A percentile compares a stretch with the other conserved stretches of the same genome.
Evolutionary conservation across 1,139 yeast species (phyloP).

Genomic region (Candida labiduridarum): DNA sequence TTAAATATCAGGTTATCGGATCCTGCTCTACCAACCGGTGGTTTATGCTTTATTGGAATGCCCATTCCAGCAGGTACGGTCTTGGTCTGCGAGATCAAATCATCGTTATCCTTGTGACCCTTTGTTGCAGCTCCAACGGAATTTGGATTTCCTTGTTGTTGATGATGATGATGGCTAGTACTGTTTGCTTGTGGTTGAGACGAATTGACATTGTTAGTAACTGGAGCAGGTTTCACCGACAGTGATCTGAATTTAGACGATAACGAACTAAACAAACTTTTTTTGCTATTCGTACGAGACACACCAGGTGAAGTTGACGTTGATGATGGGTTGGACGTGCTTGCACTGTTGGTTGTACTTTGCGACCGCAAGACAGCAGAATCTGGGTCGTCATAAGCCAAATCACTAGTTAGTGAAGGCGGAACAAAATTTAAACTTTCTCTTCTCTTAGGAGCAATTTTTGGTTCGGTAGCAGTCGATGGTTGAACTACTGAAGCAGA

Average conservation of each 20-base stretch:
- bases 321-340: constrained; percentile 13
- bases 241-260: constrained; percentile 54
- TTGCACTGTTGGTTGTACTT: constrained; percentile 16
- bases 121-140: constrained; percentile 20
- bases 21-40: constrained; percentile 11
- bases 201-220: constrained; percentile 9
- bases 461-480: constrained; percentile 17
- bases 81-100: constrained; percentile 23
- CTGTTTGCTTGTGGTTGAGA: background rate
- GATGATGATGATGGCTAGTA: constrained; percentile 2
- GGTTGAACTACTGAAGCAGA: constrained; percentile 23
- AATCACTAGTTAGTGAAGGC: constrained; percentile 15
- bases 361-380: constrained; percentile 10
- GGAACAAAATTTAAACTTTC: constrained; percentile 16
- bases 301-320: constrained; percentile 18
- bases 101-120: constrained; percentile 19
- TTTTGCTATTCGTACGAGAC: constrained; percentile 29
- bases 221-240: constrained; percentile 15
- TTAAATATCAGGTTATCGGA: constrained; percentile 14
- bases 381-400: constrained; percentile 15
- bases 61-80: constrained; percentile 25
- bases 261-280: constrained; percentile 49
- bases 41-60: constrained; percentile 17
- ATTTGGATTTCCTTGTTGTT: constrained; percentile 20
- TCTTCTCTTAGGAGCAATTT: constrained; percentile 9